Evolutionary conservation across 805 yeast species (phyloP).

Genomic region (Candida palmyrensis): DNA sequence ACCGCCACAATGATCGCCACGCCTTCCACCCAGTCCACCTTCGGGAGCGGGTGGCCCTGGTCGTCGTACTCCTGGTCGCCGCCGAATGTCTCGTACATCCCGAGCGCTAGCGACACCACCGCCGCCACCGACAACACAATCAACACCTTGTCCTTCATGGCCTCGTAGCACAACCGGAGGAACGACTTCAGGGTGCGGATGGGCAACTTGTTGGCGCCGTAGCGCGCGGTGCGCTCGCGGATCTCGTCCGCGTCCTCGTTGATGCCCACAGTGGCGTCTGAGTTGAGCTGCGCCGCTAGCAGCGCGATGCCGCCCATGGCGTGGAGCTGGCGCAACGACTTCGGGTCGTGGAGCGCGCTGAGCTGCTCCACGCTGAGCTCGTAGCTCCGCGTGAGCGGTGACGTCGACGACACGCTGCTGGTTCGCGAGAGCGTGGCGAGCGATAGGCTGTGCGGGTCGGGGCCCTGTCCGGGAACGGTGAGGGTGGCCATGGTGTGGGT

Average conservation of each 20-base stretch:
- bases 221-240: conserved; percentile 39
- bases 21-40: conserved; percentile 98
- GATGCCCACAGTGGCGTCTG: conserved; percentile 41
- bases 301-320: conserved; percentile 42
- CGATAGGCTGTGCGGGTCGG: too few relatives aligned
- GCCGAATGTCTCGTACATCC: conserved; percentile 88
- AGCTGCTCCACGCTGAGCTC: conserved; percentile 26
- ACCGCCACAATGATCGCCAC: conserved; percentile 95
- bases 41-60: conserved; percentile 71
- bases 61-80: conserved; percentile 72
- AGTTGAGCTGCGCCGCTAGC: conserved; percentile 25
- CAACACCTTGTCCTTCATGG: conserved; percentile 86
- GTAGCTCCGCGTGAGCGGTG: conserved; percentile 1
- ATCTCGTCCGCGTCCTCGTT: conserved; percentile 24
- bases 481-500: too few relatives aligned
- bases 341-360: conserved; percentile 56
- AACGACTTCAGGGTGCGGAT: conserved; percentile 66
- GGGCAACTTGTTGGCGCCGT: conserved; percentile 72
- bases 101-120: conserved; percentile 79
- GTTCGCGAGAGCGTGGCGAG: too few relatives aligned
- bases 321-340: conserved; percentile 41
- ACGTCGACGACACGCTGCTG: background rate
- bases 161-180: conserved; percentile 65
- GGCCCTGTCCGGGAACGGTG: too few relatives aligned
- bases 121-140: conserved; percentile 84